Conservation (phyloP, 192 early-diverging fungal genomes). For the Piromyces finnis region DNA sequence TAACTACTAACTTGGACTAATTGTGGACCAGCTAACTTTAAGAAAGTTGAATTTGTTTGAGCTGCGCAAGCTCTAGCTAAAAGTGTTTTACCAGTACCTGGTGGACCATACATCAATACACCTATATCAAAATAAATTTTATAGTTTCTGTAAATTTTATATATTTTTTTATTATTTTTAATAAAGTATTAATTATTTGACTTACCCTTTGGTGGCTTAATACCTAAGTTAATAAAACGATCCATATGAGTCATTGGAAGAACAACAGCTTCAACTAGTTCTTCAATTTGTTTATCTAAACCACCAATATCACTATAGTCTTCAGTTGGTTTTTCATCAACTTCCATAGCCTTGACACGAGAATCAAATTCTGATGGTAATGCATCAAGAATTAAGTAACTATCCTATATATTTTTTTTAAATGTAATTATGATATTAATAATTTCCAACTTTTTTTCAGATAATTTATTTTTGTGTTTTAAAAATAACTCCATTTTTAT, state of each 20-base stretch:
- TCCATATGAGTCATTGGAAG: constrained; percentile 76
- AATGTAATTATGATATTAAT: no score
- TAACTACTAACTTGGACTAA: constrained; percentile 57
- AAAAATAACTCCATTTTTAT: no score
- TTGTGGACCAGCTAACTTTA: constrained; percentile 92
- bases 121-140: not conserved
- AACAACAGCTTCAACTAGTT: constrained; percentile 71
- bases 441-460: no score
- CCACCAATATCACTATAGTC: constrained; percentile 89
- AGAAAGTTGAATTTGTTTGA: constrained; percentile 84
- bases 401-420: constrained; percentile 43
- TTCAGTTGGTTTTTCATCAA: constrained; percentile 97
- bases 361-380: constrained; percentile 96
- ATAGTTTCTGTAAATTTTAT: constrained; percentile 8
- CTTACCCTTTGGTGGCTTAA: constrained; percentile 60
- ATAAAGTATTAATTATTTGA: not conserved
- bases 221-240: constrained; percentile 69
- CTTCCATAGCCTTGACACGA: constrained; percentile 98
- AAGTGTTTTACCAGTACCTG: constrained; percentile 73
- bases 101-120: constrained; percentile 44
- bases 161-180: constrained; percentile 30
- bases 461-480: no score
- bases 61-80: constrained; percentile 95
- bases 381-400: constrained; percentile 84
- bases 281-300: constrained; percentile 75